phyloP scores from a whole-genome alignment of 192 early-diverging fungal species.

The Coemansia interrupta region DNA sequence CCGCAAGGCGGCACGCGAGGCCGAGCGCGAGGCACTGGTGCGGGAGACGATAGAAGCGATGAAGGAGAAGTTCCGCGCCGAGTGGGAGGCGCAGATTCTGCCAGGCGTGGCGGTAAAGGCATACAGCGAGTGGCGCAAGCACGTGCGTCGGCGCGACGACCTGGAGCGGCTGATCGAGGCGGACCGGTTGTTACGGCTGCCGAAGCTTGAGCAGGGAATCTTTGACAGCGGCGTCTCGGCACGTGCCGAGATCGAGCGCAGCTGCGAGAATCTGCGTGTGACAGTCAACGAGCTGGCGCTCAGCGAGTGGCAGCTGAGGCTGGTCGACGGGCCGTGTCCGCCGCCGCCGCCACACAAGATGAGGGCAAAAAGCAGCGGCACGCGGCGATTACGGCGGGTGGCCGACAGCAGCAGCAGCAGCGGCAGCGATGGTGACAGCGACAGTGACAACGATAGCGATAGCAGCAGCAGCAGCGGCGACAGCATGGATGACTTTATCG shows the following conservation, averaged over 20 bases:
- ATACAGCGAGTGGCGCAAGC: slow-evolving; percentile 14
- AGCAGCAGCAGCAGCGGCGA: slow-evolving; percentile 11
- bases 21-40: slow-evolving; percentile 13
- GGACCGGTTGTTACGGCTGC: slow-evolving; percentile 13
- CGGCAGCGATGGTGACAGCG: not conserved
- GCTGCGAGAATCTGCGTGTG: slow-evolving; percentile 13
- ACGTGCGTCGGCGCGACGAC: not conserved
- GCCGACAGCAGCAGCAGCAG: not conserved
- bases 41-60: slow-evolving; percentile 4
- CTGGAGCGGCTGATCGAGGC: slow-evolving; percentile 10
- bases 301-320: slow-evolving; percentile 19
- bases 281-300: slow-evolving; percentile 24
- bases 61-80: slow-evolving; percentile 9
- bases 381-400: not conserved
- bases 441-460: not conserved
- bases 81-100: slow-evolving; percentile 14
- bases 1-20: not conserved
- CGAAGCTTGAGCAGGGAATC: slow-evolving; percentile 9
- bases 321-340: slow-evolving; percentile 11
- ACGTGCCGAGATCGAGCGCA: not conserved
- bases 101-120: slow-evolving; percentile 9
- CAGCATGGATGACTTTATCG: slow-evolving; percentile 49
- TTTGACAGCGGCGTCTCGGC: slow-evolving; percentile 20
- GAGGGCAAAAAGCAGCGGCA: too few relatives aligned
- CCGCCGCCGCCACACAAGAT: slow-evolving; percentile 16